Percentiles rank a stretch among this genome's conserved stretches.
phyloP scores from a whole-genome alignment of 1,284 basidiomycete genomes.

The Caloboletus inedulis region DNA sequence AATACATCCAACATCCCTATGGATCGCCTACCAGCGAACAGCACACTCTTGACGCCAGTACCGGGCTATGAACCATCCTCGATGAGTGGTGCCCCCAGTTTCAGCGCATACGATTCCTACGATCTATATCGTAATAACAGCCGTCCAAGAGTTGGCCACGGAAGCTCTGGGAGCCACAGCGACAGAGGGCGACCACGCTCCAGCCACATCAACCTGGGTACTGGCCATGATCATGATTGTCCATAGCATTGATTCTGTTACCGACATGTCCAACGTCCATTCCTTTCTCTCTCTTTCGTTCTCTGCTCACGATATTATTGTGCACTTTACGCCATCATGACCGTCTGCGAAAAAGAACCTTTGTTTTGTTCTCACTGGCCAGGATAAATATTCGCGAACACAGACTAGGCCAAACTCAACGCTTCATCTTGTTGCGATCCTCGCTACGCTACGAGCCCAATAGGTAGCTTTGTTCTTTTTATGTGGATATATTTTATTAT shows the following conservation, averaged over 20 bases:
- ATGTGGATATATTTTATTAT: constrained; percentile 30
- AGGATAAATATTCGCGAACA: constrained; percentile 7
- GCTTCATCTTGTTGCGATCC: constrained; percentile 4
- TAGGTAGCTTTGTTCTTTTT: constrained; percentile 21
- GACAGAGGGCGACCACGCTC: constrained; percentile 27
- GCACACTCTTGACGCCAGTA: constrained; percentile 50
- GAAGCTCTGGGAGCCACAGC: constrained; percentile 19
- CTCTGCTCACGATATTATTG: not conserved
- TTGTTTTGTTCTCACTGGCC: constrained; percentile 4
- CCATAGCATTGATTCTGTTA: constrained; percentile 1
- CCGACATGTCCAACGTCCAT: not conserved
- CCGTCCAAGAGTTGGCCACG: constrained; percentile 23
- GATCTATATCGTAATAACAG: constrained; percentile 16
- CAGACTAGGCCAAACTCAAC: constrained; percentile 2
- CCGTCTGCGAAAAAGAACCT: constrained; percentile 7
- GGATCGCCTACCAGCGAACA: constrained; percentile 42
- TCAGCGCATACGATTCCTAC: constrained; percentile 22
- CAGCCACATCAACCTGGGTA: constrained; percentile 13
- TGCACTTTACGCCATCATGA: constrained; percentile 5
- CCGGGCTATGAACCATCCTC: constrained; percentile 40
- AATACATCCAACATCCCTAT: constrained; percentile 16
- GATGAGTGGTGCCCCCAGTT: constrained; percentile 8
- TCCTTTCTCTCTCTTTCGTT: not conserved
- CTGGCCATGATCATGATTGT: constrained; percentile 10
- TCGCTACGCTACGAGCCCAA: constrained; percentile 15